A percentile compares a stretch with the other conserved stretches of the same genome.
Conservation (phyloP, 495 filamentous ascomycete species). For the Sphaerosporella brunnea region DNA sequence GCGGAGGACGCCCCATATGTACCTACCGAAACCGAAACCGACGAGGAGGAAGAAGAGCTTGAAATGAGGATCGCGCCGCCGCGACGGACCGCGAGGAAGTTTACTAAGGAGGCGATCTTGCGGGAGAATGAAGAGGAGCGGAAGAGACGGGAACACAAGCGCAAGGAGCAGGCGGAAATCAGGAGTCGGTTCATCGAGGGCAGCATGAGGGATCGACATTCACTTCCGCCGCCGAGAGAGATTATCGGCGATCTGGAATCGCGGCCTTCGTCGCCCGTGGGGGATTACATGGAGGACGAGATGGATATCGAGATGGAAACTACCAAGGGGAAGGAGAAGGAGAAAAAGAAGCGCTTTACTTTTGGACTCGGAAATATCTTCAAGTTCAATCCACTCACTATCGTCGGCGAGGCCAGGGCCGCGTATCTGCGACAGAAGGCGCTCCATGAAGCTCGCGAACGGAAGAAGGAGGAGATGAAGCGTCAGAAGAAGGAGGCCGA, state of each 20-base stretch:
- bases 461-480: constrained; percentile 17
- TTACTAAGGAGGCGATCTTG: constrained; percentile 7
- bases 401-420: constrained; percentile 20
- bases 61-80: constrained; percentile 8
- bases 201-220: constrained; percentile 22
- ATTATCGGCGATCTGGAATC: constrained; percentile 20
- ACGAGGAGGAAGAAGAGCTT: constrained; percentile 8
- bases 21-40: constrained; percentile 11
- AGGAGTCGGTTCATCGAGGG: constrained; percentile 23
- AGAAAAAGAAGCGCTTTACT: constrained; percentile 6
- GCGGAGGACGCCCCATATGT: constrained; percentile 8
- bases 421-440: constrained; percentile 21
- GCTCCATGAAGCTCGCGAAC: constrained; percentile 16
- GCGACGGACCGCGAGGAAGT: constrained; percentile 2
- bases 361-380: constrained; percentile 12
- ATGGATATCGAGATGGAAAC: constrained; percentile 1
- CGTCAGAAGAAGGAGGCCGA: constrained; percentile 19
- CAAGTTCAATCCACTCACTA: constrained; percentile 19
- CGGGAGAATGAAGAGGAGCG: constrained; percentile 17
- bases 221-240: constrained; percentile 17
- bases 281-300: constrained; percentile 8
- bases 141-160: constrained; percentile 9
- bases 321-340: constrained; percentile 1
- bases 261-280: too few relatives aligned
- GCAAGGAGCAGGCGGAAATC: background rate